Base-by-base conservation (phyloP, 805 yeast genomes). In the Lachancea meyersii region DNA sequence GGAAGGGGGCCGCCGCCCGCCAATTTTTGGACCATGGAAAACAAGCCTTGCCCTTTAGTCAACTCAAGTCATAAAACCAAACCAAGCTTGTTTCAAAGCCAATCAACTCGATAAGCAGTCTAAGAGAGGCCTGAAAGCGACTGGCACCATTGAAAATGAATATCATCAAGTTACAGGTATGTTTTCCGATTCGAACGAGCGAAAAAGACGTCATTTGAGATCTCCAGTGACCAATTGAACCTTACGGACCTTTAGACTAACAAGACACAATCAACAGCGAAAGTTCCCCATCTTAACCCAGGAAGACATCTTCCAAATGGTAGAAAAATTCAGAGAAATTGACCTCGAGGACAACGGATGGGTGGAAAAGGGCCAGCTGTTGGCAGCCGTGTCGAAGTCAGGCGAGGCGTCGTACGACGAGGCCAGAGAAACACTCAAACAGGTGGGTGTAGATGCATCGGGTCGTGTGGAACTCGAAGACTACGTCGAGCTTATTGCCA, bases 391-490 rank as follows among this genome's bases (percentile, higher is more conserved):
- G 31, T 78, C 95, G 19, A 77, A 79, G 44, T 65, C 79, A 22
- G 97, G 97, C 16, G 77, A 77, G 41, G 91, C 84, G 39, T 64
- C 88, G 24, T 93, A 93, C 59, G 98, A 93, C 64, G 85, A 82
- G 51, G 91, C 95, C 19, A 82, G 98, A 69, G 95, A 88, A 63
- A 86, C 97, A 2, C 74, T 93, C 60, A 93, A 93, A 61, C 77
- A 76, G 41, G 97, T 88, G 38, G 81, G 82, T 51, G 95, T 93
- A 26, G 98, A 93, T 67, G 95, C 97, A 13, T 83, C 95, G 4
- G 98, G 98, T 20, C 91, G 86, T 60, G 97, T 93, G 41, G 98
- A 93, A 63, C 70, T 93, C 59, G 98, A 93, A 46, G 98, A 93
- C 61, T 93, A 79, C 58, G 97, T 91, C 26, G 83, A 82, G 52